phyloP scores from a whole-genome alignment of 768 basidiomycete species.

The Agaricus sinodeliciosus region DNA sequence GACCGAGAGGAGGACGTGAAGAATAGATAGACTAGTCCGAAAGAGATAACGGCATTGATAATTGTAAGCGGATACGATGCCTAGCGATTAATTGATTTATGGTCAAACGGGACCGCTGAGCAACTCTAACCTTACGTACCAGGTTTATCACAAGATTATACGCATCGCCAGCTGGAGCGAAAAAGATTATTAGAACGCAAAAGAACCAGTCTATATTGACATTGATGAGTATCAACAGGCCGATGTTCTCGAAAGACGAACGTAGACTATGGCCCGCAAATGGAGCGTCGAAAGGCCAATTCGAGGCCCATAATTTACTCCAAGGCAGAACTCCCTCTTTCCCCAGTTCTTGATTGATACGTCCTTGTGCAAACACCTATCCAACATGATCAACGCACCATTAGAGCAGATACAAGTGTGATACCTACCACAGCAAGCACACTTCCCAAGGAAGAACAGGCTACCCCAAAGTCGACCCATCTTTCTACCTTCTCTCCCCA shows the following conservation, averaged over 20 bases:
- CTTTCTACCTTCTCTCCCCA: conserved; percentile 41
- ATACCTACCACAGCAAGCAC: conserved; percentile 34
- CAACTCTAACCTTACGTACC: conserved; percentile 23
- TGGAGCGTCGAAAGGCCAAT: conserved; percentile 51
- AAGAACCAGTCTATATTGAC: conserved; percentile 20
- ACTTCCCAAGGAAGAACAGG: conserved; percentile 47
- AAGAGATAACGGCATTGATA: conserved; percentile 40
- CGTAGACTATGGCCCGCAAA: conserved; percentile 43
- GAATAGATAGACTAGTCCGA: conserved; percentile 34
- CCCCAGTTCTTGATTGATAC: conserved; percentile 51
- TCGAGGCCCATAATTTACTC: conserved; percentile 49
- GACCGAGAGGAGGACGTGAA: not conserved
- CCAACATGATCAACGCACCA: not conserved
- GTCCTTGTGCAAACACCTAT: conserved; percentile 19
- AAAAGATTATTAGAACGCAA: conserved; percentile 23
- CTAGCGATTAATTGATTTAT: conserved; percentile 9
- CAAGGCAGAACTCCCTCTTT: conserved; percentile 50
- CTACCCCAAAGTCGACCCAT: conserved; percentile 24
- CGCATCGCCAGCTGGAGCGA: conserved; percentile 50
- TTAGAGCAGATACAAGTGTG: conserved; percentile 14
- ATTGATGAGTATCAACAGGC: not conserved
- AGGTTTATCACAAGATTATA: conserved; percentile 50
- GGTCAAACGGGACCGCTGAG: no score
- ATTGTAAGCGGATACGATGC: conserved; percentile 35
- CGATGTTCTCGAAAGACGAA: conserved; percentile 20